Evolutionary conservation across 164 flowering plant species (phyloP), one percentile per base, ranked within the genome.

Genomic region (Dillenia turbinata): DNA sequence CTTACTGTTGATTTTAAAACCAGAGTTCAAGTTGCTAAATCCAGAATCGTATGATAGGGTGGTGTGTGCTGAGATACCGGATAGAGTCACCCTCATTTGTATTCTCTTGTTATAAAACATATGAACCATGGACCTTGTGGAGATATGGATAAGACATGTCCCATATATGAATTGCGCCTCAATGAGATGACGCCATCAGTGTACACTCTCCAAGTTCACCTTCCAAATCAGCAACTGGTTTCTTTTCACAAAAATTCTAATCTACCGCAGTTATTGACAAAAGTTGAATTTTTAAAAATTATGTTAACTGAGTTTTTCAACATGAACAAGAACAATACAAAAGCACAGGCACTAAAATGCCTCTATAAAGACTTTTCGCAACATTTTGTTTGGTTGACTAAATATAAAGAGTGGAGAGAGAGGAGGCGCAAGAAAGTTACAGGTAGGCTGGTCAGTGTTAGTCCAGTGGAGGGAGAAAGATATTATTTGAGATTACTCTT

Each of bases 101-200:
- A 65, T 54, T 26, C 33, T 26, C 33, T 26, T 26, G 33, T 26
- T 26, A 26, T 26, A 26, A 26, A 66, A 26, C 70, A 69, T 46
- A 66, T 76, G 71, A 67, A 66, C 44, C 76, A 72, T 61, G 74
- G 67, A 1, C 69, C 66, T 8, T 66, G 57, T 57, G 76, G 71
- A 9, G 10, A 11, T 0, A 12, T 48, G 0, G 54, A 72, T 26
- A 13, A 44, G 43, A 60, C 49, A 5, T 26, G 33, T 26, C 0
- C 8, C 10, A 58, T 63, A 5, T 59, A 6, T 50, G 22, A 26
- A 16, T 63, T 67, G 26, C 6, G n/a, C 0, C 0, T 70, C 0
- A 62, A 59, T 17, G 46, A 59, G 22, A 63, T 66, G 12, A 40
- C 44, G 9, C 64, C 63, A 44, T 10, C 47, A 2, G 52, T 68